Evolutionary conservation across 2,329 filamentous ascomycete genomes (phyloP), one percentile per base, ranked within the genome.

Genomic region (Aspergillus fischeri): DNA sequence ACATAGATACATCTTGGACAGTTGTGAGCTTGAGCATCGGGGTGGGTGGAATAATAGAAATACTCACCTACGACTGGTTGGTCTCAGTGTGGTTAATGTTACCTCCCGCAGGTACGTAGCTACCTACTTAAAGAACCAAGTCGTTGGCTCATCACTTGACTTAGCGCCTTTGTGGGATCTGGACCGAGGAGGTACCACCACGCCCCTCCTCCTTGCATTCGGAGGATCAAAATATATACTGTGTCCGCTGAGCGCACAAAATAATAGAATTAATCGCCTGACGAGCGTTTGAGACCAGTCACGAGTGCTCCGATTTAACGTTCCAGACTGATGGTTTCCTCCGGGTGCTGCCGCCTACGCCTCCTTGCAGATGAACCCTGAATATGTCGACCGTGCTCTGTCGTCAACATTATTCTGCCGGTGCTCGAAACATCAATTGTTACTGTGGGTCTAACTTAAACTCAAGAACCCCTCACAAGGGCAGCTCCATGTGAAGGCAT

Each of bases 311-410:
- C 10, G 44, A 55, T 41, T 60, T 41, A 58, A 52, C 42, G 35
- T 48, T 47, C 42, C 48, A 56, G 53, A 53, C 54, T 50, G 48
- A 54, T 60, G 54, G 44, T 56, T 49, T 48, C 29, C 25, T 53
- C 11, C 38, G 29, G 51, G 24, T 35, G 55, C 54, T 52, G 41
- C 56, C 54, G 49, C 52, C 50, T 51, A 57, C 54, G 51, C 56
- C 56, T 55, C 48, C 51, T 53, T 54, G 56, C 61, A 54, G 53
- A 47, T 32, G 55, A 55, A 50, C 54, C 55, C 57, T 63, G 64
- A 63, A 60, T 58, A 67, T 67, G 64, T 65, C 64, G 60, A 63
- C 62, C 53, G 59, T 52, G 57, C 57, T 56, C 42, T 49, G 58
- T 55, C 51, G 35, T 44, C 58, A 42, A 56, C 11, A 47, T 56